Conservation (phyloP, 2,329 filamentous ascomycete species). For the Pseudogymnoascus sp. region DNA sequence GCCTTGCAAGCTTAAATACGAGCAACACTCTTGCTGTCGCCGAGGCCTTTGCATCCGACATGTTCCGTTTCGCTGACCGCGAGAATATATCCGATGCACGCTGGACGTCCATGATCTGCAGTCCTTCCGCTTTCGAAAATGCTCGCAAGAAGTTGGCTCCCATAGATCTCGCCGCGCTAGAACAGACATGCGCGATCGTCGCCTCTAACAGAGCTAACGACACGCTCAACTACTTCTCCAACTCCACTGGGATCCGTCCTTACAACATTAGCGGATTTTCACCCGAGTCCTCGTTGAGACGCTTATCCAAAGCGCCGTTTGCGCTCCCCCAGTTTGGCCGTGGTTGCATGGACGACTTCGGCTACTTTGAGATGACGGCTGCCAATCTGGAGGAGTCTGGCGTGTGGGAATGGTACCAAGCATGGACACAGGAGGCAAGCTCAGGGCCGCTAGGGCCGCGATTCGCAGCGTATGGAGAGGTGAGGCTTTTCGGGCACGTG, state of each 20-base stretch:
- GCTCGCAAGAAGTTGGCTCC: neutral
- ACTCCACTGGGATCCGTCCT: neutral
- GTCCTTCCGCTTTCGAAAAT: neutral
- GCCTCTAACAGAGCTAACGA: neutral
- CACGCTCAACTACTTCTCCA: neutral
- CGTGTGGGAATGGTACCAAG: neutral
- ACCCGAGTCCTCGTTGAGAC: neutral
- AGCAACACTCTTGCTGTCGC: neutral
- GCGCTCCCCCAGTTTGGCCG: neutral
- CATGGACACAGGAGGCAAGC: neutral
- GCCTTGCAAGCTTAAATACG: neutral
- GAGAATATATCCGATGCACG: neutral
- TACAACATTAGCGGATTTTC: neutral
- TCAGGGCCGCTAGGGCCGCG: neutral
- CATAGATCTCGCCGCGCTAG: neutral
- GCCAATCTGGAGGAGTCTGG: neutral
- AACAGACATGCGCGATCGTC: neutral
- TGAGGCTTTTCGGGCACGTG: neutral
- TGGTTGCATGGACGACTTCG: slow-evolving; percentile 4
- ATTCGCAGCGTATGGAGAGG: neutral
- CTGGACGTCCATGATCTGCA: neutral
- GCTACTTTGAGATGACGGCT: slow-evolving; percentile 1
- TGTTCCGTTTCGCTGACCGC: neutral
- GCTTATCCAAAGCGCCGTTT: neutral
- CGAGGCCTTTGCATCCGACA: neutral